A percentile compares a stretch with the other conserved stretches of the same genome.
phyloP scores from a whole-genome alignment of 164 flowering plant genomes.

The Vitis riparia region DNA sequence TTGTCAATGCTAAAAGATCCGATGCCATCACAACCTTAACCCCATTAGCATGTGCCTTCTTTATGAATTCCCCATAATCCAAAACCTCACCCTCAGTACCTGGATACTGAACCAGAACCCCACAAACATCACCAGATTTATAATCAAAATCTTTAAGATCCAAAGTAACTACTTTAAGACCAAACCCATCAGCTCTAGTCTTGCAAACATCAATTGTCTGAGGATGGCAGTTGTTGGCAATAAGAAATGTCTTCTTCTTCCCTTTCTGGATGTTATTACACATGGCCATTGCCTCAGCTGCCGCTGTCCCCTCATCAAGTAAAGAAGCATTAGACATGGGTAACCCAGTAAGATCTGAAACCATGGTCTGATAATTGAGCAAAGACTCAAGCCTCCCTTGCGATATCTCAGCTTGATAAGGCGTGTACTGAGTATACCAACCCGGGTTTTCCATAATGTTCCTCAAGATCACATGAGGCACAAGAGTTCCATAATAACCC shows the following conservation, averaged over 20 bases:
- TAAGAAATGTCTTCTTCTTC: slow-evolving; percentile 84
- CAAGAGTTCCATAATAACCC: slow-evolving; percentile 91
- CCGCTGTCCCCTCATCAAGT: slow-evolving; percentile 96
- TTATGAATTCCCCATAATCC: slow-evolving; percentile 85
- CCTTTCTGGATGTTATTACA: slow-evolving; percentile 83
- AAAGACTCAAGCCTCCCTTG: slow-evolving; percentile 95
- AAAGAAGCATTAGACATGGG: slow-evolving; percentile 98
- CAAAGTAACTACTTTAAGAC: slow-evolving; percentile 61
- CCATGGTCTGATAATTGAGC: slow-evolving; percentile 85
- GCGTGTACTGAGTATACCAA: slow-evolving; percentile 99
- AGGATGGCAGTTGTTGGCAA: slow-evolving; percentile 88
- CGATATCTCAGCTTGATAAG: slow-evolving; percentile 96
- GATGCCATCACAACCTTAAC: slow-evolving; percentile 97
- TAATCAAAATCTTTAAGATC: slow-evolving; percentile 81
- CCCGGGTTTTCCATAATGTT: slow-evolving; percentile 97
- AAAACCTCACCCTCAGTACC: slow-evolving; percentile 91
- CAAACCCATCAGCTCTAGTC: slow-evolving; percentile 91
- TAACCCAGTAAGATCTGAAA: slow-evolving; percentile 87
- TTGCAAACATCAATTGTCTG: slow-evolving; percentile 88
- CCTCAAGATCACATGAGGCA: slow-evolving; percentile 83
- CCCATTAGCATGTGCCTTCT: slow-evolving; percentile 89
- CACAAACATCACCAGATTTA: slow-evolving; percentile 86
- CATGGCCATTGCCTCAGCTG: slow-evolving; percentile 99
- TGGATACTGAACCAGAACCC: slow-evolving; percentile 98
- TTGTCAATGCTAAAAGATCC: slow-evolving; percentile 84